These are phyloP conservation scores for Ophiostoma tasmaniense DNA, from an alignment of 2,329 filamentous ascomycete genomes.

Conservation along the genomic window DNA sequence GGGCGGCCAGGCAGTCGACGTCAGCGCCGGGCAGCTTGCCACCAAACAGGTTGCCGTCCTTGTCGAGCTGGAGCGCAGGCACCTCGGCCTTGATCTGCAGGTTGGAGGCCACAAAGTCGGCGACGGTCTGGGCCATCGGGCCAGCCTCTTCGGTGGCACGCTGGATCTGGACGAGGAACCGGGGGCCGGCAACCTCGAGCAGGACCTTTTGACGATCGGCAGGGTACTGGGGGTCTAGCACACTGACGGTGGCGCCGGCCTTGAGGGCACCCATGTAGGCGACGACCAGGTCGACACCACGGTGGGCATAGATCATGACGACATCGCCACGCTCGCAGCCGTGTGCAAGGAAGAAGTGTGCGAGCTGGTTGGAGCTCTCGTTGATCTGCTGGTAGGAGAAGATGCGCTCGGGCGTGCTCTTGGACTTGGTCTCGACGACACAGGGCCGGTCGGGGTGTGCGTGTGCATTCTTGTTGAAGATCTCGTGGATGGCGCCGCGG, in stretches of 20 bases:
- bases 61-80: conserved; percentile 61
- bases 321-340: conserved; percentile 75
- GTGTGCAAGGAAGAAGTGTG: conserved; percentile 66
- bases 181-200: conserved; percentile 68
- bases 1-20: conserved; percentile 47
- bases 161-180: conserved; percentile 63
- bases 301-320: conserved; percentile 85
- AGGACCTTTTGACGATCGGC: conserved; percentile 74
- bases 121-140: conserved; percentile 38
- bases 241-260: conserved; percentile 51
- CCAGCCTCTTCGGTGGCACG: conserved; percentile 61
- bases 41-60: conserved; percentile 65
- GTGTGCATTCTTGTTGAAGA: conserved; percentile 58
- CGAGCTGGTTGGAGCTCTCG: conserved; percentile 71
- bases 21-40: conserved; percentile 59
- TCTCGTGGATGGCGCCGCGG: conserved; percentile 53
- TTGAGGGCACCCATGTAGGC: conserved; percentile 68
- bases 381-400: conserved; percentile 85
- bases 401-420: conserved; percentile 46
- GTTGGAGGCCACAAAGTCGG: conserved; percentile 63
- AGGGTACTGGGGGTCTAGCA: conserved; percentile 76
- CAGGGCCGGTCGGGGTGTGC: conserved; percentile 53
- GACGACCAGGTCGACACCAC: conserved; percentile 57
- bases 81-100: conserved; percentile 64
- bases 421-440: conserved; percentile 41